Base-by-base conservation (phyloP, 1,139 yeast genomes). In the Blastobotrys apis region DNA sequence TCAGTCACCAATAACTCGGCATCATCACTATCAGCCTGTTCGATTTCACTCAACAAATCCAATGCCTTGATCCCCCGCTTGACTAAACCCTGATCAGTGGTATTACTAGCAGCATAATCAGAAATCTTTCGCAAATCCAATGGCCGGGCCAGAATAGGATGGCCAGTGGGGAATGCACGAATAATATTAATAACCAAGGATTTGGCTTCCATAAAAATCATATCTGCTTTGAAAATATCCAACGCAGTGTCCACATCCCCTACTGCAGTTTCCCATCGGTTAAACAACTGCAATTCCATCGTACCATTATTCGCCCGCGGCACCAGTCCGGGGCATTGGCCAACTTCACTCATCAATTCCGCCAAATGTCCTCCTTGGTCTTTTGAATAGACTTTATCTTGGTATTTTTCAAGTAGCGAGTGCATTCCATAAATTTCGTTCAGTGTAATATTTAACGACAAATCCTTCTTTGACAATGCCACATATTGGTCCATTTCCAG, bases 401-500 rank as follows among this genome's bases (percentile, higher is more conserved):
- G 50, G 51, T 68, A 65, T 48, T 67, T 66, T 37, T 57, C 64
- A 29, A 68, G 52, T 33, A 68, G 47, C 2, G 59, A 53, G 49
- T 68, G 72, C 64, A 66, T 67, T 22, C 66, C 63, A 43, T 60
- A 64, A 22, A 66, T 57, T 47, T 68, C 72, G 43, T 66, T 65
- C 40, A 66, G 51, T 1, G 69, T 59, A 39, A 68, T 65, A 37
- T 63, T 63, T 31, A 68, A 55, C 17, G 47, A 45, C 13, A 67
- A 54, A 36, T 66, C 69, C 44, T 62, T 62, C 46, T 65, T 62
- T 23, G 70, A 64, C 37, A 68, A 52, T 0, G 72, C 71, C 20
- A 67, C 64, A 48, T 66, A 68, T 53, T 67, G 71, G 48, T 68
- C 72, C 60, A 68, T 61, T 48, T 68, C 72, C 16, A 68, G 58